These are phyloP conservation scores for Cenchrus purpureus DNA, from an alignment of 176 grass and related monocot genomes.

Conservation along the genomic window DNA sequence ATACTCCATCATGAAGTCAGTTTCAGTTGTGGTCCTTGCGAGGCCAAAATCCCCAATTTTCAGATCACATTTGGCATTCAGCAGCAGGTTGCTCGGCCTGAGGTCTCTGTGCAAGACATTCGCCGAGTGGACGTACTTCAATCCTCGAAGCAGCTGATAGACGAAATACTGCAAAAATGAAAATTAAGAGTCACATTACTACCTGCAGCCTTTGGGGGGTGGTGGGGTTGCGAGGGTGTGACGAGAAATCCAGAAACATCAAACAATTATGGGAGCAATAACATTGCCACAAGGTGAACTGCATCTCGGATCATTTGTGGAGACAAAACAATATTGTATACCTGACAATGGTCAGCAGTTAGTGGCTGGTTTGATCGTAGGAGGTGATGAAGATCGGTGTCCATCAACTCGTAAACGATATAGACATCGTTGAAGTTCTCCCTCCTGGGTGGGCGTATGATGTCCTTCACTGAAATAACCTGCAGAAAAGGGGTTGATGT, in stretches of 20 bases:
- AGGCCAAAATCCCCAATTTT: conserved; percentile 97
- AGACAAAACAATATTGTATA: conserved; percentile 33
- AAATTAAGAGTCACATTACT: background rate
- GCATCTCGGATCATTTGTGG: background rate
- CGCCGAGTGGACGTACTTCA: conserved; percentile 97
- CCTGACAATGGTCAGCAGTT: conserved; percentile 97
- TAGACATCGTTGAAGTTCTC: conserved; percentile 99
- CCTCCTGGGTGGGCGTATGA: conserved; percentile 87
- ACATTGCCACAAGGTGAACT: background rate
- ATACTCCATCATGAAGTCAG: conserved; percentile 98
- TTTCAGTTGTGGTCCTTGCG: conserved; percentile 94
- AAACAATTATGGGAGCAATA: background rate
- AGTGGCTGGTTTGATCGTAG: conserved; percentile 86
- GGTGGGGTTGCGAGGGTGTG: no score
- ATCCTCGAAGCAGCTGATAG: conserved; percentile 87
- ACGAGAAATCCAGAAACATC: background rate
- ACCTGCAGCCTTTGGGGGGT: background rate
- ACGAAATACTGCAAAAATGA: conserved; percentile 71
- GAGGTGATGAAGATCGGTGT: conserved; percentile 95
- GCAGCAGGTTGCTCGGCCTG: conserved; percentile 85
- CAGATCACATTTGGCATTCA: conserved; percentile 92
- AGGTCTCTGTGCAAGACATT: conserved; percentile 96
- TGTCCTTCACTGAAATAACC: conserved; percentile 97
- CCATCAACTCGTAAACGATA: conserved; percentile 94
- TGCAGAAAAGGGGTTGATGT: conserved; percentile 25